Conservation (phyloP, 495 filamentous ascomycete species). For the Viridothelium virens region DNA sequence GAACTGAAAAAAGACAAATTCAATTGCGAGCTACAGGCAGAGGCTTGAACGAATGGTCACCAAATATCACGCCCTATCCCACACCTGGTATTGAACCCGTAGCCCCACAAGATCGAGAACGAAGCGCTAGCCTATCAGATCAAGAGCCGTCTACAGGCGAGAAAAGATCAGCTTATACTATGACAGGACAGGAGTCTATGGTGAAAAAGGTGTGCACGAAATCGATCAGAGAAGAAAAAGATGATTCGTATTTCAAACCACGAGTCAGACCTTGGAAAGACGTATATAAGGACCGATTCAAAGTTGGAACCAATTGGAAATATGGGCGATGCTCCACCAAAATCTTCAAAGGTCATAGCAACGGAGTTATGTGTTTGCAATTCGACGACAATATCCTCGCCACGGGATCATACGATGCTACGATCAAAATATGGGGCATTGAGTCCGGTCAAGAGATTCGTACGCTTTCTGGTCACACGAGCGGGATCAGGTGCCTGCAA, state of each 20-base stretch:
- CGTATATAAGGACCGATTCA: slow-evolving; percentile 79
- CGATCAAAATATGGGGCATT: slow-evolving; percentile 93
- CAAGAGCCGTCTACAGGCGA: background rate
- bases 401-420: slow-evolving; percentile 89
- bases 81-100: background rate
- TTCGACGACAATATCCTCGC: slow-evolving; percentile 89
- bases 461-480: slow-evolving; percentile 71
- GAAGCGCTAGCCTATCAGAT: background rate
- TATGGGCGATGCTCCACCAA: slow-evolving; percentile 78
- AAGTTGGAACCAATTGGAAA: slow-evolving; percentile 93
- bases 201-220: slow-evolving; percentile 26
- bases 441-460: slow-evolving; percentile 77
- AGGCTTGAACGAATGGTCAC: slow-evolving; percentile 48
- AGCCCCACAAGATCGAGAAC: slow-evolving; percentile 11
- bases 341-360: slow-evolving; percentile 78
- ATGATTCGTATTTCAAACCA: slow-evolving; percentile 43
- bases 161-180: slow-evolving; percentile 15
- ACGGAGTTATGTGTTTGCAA: slow-evolving; percentile 93
- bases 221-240: slow-evolving; percentile 22
- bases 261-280: slow-evolving; percentile 79
- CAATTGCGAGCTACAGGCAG: slow-evolving; percentile 57
- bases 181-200: background rate
- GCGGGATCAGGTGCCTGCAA: slow-evolving; percentile 78
- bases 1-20: slow-evolving; percentile 80
- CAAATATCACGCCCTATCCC: slow-evolving; percentile 40